A percentile compares a stretch with the other conserved stretches of the same genome.
Conservation (phyloP, 768 basidiomycete species). For the Gloeopeniophorella convolvens region DNA sequence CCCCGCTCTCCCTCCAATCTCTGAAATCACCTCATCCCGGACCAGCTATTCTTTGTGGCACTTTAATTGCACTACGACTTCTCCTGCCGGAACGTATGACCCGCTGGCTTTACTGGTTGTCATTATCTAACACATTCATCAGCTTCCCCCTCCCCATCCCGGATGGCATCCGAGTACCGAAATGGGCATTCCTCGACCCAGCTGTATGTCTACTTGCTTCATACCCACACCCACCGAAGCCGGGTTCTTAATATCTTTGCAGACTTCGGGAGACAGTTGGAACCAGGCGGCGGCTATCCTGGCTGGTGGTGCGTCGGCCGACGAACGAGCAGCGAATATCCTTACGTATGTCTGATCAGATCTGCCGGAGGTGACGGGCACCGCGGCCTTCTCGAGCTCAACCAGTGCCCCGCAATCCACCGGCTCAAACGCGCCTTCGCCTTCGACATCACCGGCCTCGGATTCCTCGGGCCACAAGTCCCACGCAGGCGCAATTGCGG, state of each 20-base stretch:
- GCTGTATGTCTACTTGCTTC: constrained; percentile 25
- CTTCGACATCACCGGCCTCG: not conserved
- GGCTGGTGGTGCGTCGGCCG: too few species aligned
- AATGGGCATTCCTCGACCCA: constrained; percentile 44
- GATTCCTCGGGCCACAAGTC: not conserved
- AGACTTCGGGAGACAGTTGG: constrained; percentile 8
- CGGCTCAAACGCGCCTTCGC: not conserved
- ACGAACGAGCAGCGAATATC: too few species aligned
- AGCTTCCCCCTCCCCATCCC: constrained; percentile 31
- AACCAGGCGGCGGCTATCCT: too few species aligned
- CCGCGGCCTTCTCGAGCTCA: not conserved
- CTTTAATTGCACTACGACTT: not conserved
- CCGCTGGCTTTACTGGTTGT: not conserved
- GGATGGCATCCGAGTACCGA: constrained; percentile 36
- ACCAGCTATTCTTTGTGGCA: constrained; percentile 17
- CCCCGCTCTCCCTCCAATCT: not conserved
- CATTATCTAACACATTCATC: not conserved
- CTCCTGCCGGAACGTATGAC: constrained; percentile 7
- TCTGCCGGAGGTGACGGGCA: not conserved
- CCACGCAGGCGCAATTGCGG: constrained; percentile 54
- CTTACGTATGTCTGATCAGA: not conserved
- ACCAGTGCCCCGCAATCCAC: not conserved
- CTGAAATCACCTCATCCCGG: not conserved
- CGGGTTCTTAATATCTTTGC: not conserved
- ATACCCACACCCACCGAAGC: not conserved